Evolutionary conservation across 2,329 filamentous ascomycete genomes (phyloP).

Genomic region (Xylaria hypoxylon): DNA sequence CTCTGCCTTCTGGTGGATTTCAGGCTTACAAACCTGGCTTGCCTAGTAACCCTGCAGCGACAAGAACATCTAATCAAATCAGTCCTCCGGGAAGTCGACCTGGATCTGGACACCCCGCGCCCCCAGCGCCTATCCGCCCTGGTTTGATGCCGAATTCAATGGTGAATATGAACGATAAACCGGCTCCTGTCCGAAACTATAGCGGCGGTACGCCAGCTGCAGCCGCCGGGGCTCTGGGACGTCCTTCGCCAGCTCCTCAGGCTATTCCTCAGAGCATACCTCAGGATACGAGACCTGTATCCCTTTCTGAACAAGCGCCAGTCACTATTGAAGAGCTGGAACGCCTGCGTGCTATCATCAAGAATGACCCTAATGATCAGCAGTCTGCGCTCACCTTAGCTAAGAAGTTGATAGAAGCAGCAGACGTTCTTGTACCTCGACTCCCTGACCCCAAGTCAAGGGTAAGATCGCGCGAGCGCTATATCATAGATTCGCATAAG

Average conservation of each 20-base stretch:
- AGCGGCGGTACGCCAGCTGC: constrained; percentile 59
- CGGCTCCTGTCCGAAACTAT: constrained; percentile 69
- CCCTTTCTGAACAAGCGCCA: constrained; percentile 57
- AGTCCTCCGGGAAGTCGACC: constrained; percentile 50
- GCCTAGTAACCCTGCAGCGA: constrained; percentile 44
- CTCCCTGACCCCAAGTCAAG: constrained; percentile 77
- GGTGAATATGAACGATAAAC: constrained; percentile 62
- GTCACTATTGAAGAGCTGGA: constrained; percentile 86
- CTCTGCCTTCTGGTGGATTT: constrained; percentile 59
- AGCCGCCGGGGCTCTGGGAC: constrained; percentile 51
- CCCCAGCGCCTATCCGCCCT: constrained; percentile 71
- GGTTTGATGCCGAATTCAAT: constrained; percentile 71
- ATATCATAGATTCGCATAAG: constrained; percentile 87
- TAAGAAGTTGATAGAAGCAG: constrained; percentile 87
- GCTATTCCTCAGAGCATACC: constrained; percentile 19
- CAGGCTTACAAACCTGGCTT: constrained; percentile 49
- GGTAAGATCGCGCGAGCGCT: constrained; percentile 82
- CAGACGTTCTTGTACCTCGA: constrained; percentile 75
- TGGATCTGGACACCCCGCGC: constrained; percentile 67
- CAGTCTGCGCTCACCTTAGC: constrained; percentile 78
- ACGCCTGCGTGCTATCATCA: constrained; percentile 74
- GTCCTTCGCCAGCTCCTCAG: constrained; percentile 52
- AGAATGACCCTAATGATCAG: constrained; percentile 78
- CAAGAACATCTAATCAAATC: constrained; percentile 47
- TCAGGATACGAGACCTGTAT: constrained; percentile 48